These are phyloP conservation scores for Polyporus arcularius DNA, from an alignment of 768 basidiomycete species.

Conservation along the genomic window DNA sequence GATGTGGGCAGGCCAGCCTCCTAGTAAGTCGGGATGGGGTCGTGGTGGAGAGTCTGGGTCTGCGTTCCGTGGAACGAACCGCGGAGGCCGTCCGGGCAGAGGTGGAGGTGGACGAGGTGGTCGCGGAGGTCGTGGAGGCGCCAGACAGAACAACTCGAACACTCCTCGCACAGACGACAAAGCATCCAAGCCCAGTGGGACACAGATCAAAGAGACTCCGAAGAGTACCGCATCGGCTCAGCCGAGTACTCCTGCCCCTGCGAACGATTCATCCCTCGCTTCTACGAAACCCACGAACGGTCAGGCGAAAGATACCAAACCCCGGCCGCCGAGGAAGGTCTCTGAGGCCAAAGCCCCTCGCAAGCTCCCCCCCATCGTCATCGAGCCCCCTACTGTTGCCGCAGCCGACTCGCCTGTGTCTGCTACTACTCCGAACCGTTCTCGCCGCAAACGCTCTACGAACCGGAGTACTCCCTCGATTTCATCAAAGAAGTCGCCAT, in stretches of 20 bases:
- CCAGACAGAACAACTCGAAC: conserved; percentile 28
- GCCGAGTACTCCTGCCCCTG: conserved; percentile 6
- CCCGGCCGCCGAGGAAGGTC: conserved; percentile 10
- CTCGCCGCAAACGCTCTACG: conserved; percentile 51
- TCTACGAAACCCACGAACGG: conserved; percentile 1
- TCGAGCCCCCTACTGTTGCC: conserved; percentile 17
- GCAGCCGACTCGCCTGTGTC: conserved; percentile 41
- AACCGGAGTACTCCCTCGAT: conserved; percentile 30
- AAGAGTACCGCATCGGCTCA: conserved; percentile 4
- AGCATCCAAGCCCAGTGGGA: conserved; percentile 8
- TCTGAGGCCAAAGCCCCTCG: conserved; percentile 20
- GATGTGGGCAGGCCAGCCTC: conserved; percentile 26
- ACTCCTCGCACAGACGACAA: conserved; percentile 24
- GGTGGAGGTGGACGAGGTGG: conserved; percentile 35
- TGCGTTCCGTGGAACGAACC: conserved; percentile 24
- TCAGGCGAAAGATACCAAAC: conserved; percentile 18
- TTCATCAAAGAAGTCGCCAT: conserved; percentile 23
- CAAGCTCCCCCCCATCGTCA: conserved; percentile 21
- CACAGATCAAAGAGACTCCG: conserved; percentile 19
- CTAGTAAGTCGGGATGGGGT: conserved; percentile 19
- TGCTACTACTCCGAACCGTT: conserved; percentile 24
- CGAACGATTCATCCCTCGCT: neutral
- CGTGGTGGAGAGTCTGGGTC: conserved; percentile 27
- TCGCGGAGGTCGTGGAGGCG: conserved; percentile 34
- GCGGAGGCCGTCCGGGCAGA: conserved; percentile 23